These are phyloP conservation scores for Ganoderma leucocontextum DNA, from an alignment of 1,284 basidiomycete genomes.

Conservation along the genomic window DNA sequence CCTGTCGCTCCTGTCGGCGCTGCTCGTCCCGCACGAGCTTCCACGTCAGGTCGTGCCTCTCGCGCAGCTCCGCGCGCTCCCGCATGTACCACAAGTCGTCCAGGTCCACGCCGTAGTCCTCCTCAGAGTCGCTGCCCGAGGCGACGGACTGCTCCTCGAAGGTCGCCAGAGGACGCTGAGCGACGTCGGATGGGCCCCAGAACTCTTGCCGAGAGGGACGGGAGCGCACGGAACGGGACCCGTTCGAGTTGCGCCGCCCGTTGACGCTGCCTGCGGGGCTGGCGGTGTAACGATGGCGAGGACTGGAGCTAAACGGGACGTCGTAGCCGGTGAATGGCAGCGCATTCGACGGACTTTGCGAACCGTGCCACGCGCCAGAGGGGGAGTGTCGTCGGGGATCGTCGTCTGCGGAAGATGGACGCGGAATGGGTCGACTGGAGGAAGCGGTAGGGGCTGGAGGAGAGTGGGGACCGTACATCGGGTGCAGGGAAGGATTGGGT, in stretches of 20 bases:
- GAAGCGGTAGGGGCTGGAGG: slow-evolving; percentile 18
- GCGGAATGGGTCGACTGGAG: slow-evolving; percentile 30
- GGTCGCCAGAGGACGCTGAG: slow-evolving; percentile 33
- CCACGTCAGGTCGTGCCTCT: slow-evolving; percentile 22
- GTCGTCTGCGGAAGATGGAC: slow-evolving; percentile 24
- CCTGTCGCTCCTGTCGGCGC: slow-evolving; percentile 31
- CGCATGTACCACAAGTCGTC: slow-evolving; percentile 35
- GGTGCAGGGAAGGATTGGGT: slow-evolving; percentile 18
- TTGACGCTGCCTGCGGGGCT: slow-evolving; percentile 22
- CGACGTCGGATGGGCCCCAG: slow-evolving; percentile 25
- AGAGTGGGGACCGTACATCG: slow-evolving; percentile 24
- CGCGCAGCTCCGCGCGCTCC: slow-evolving; percentile 24
- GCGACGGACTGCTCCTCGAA: slow-evolving; percentile 47
- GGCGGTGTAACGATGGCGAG: slow-evolving; percentile 18
- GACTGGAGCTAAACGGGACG: slow-evolving; percentile 24
- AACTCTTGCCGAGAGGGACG: slow-evolving; percentile 37
- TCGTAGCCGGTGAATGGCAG: slow-evolving; percentile 30
- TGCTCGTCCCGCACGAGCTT: slow-evolving; percentile 26
- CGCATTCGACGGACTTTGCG: slow-evolving; percentile 28
- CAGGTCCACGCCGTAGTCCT: slow-evolving; percentile 43
- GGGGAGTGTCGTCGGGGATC: slow-evolving; percentile 26
- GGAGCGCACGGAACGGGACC: slow-evolving; percentile 39
- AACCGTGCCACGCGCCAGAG: slow-evolving; percentile 27
- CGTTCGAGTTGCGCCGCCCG: slow-evolving; percentile 37
- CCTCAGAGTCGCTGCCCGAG: slow-evolving; percentile 40